These are phyloP conservation scores for Umbelopsis sp. DNA, from an alignment of 192 early-diverging fungal genomes.

Conservation along the genomic window DNA sequence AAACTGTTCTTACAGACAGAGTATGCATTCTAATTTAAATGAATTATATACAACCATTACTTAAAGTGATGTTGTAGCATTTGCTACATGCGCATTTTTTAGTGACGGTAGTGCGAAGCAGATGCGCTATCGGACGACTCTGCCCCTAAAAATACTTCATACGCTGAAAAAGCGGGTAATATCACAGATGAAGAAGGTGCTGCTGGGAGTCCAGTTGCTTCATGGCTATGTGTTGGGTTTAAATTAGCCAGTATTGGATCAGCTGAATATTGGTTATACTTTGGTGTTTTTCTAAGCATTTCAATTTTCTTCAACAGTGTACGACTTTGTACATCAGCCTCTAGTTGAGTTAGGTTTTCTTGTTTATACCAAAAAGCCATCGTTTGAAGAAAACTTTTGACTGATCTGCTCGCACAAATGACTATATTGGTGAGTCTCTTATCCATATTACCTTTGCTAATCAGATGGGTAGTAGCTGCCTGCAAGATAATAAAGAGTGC, in stretches of 20 bases:
- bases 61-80: no score
- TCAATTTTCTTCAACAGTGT: neutral
- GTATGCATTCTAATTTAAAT: no score
- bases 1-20: no score
- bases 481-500: neutral
- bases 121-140: neutral
- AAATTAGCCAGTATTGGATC: neutral
- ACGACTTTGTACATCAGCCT: neutral
- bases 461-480: neutral
- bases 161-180: neutral
- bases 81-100: neutral
- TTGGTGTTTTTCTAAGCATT: neutral
- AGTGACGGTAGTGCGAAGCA: neutral
- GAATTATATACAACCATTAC: no score
- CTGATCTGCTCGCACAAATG: neutral
- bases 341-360: neutral
- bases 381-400: neutral
- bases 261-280: neutral
- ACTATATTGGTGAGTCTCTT: neutral
- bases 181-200: conserved; percentile 4
- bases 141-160: neutral
- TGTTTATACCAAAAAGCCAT: neutral
- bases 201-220: neutral
- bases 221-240: neutral
- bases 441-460: neutral